A percentile compares a stretch with the other conserved stretches of the same genome.
These are phyloP conservation scores for Didymella pinodella DNA, from an alignment of 2,329 filamentous ascomycete species.

Conservation along the genomic window DNA sequence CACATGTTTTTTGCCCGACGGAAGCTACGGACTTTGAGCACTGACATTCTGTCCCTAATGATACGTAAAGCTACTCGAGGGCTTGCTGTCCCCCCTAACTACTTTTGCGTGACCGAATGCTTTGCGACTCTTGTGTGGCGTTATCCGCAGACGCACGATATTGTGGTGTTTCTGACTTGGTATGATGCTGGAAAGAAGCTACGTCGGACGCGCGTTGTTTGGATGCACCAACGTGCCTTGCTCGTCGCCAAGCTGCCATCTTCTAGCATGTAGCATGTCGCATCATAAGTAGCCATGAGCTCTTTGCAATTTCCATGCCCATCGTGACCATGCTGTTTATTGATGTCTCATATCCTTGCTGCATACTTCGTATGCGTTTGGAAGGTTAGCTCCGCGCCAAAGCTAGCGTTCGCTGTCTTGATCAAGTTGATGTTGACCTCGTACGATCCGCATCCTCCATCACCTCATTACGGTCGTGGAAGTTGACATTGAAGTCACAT, in stretches of 20 bases:
- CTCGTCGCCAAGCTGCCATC: neutral
- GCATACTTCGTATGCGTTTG: neutral
- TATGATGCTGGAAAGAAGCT: neutral
- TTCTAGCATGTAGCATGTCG: neutral
- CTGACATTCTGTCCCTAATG: constrained; percentile 17
- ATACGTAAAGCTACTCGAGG: neutral
- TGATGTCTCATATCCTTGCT: neutral
- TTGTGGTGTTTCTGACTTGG: neutral
- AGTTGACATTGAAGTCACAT: constrained; percentile 5
- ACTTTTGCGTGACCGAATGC: no score
- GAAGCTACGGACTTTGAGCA: constrained; percentile 12
- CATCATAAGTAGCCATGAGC: neutral
- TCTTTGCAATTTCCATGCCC: neutral
- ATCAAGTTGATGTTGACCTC: neutral
- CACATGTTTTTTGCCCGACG: constrained; percentile 18
- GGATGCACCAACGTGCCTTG: neutral
- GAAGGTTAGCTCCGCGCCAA: no score
- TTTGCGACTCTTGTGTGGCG: neutral
- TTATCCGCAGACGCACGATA: neutral
- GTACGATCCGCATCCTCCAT: constrained; percentile 2
- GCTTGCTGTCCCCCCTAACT: neutral
- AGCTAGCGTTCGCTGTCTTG: neutral
- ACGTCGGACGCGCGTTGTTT: neutral
- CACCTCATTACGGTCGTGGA: neutral
- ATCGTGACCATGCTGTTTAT: neutral